phyloP scores from a whole-genome alignment of 805 yeast genomes.

The Nakazawaea laoshanensis region DNA sequence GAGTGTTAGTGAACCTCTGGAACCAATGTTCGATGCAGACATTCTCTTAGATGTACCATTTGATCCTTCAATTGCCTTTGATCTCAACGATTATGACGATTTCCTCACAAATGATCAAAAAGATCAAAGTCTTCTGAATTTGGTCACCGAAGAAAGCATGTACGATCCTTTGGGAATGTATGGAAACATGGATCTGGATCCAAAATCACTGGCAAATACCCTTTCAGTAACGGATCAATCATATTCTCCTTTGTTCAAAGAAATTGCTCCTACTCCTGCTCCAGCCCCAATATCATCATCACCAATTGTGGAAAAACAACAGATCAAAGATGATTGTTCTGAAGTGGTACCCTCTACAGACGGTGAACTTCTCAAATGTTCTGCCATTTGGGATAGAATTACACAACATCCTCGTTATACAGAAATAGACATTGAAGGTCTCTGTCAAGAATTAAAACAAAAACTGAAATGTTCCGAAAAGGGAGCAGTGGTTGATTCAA shows the following conservation, averaged over 20 bases:
- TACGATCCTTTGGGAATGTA: constrained; percentile 41
- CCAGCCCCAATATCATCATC: too few species aligned
- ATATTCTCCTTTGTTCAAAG: too few species aligned
- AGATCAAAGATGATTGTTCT: too few species aligned
- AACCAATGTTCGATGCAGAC: too few species aligned
- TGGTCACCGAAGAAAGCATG: constrained; percentile 48
- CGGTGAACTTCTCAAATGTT: constrained; percentile 56
- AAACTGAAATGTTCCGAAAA: constrained; percentile 93
- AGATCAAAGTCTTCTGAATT: constrained; percentile 18
- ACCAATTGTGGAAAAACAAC: too few species aligned
- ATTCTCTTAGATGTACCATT: too few species aligned
- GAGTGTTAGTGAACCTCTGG: too few species aligned
- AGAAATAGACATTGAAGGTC: constrained; percentile 88
- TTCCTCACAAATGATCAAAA: constrained; percentile 4
- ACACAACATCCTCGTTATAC: constrained; percentile 90
- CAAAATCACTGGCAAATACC: constrained; percentile 10
- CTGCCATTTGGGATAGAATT: constrained; percentile 94
- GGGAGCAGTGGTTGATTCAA: constrained; percentile 81
- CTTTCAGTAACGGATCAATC: too few species aligned
- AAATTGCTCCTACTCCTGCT: too few species aligned
- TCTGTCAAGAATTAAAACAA: constrained; percentile 79
- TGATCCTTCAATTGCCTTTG: constrained; percentile 47
- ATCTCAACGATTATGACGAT: constrained; percentile 9
- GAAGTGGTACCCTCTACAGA: constrained; percentile 67
- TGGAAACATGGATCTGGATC: neutral